Evolutionary conservation across 768 basidiomycete species (phyloP).

Genomic region (Suillus fuscotomentosus): DNA sequence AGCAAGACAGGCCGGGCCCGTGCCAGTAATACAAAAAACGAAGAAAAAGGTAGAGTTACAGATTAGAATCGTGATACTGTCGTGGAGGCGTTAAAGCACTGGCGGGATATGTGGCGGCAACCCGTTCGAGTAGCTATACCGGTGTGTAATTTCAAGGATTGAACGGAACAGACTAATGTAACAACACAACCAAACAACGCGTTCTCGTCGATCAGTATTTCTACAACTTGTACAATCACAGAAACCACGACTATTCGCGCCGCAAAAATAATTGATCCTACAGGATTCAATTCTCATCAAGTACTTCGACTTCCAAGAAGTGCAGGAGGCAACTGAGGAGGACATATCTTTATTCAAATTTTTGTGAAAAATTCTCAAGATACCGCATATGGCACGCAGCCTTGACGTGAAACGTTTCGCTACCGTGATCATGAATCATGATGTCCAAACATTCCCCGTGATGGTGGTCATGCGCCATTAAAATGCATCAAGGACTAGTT

Average conservation of each 20-base stretch:
- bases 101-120: conserved; percentile 9
- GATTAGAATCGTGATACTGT: conserved; percentile 23
- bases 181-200: conserved; percentile 27
- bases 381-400: neutral
- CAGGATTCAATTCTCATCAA: neutral
- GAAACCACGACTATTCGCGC: neutral
- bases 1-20: neutral
- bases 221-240: neutral
- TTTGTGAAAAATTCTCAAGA: neutral
- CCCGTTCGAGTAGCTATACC: conserved; percentile 18
- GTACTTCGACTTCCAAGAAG: neutral
- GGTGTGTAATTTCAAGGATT: neutral
- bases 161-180: conserved; percentile 1
- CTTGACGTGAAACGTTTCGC: neutral
- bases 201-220: neutral
- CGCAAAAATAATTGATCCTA: neutral
- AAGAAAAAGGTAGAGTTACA: conserved; percentile 13
- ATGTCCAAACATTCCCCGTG: neutral
- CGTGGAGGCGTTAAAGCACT: conserved; percentile 27
- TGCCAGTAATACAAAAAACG: conserved; percentile 6
- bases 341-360: neutral
- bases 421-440: neutral
- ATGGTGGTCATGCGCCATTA: neutral
- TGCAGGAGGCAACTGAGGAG: neutral
- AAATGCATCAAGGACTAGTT: neutral